A percentile compares a stretch with the other conserved stretches of the same genome.
Evolutionary conservation across 139 green algal genomes (phyloP).

Genomic region (Desmodesmus armatus): DNA sequence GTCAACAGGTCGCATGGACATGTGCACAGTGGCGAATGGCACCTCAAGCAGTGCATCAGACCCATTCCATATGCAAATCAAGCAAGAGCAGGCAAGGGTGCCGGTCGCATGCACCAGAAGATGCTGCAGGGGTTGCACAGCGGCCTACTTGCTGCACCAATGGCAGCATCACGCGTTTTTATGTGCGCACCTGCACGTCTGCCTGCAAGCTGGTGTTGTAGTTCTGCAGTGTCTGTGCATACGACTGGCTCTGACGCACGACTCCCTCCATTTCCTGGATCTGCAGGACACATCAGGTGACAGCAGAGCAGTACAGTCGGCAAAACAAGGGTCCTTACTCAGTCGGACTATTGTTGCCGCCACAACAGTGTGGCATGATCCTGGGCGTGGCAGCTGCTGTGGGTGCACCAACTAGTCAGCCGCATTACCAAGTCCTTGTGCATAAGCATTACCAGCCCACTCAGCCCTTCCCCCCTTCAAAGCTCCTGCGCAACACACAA

Average conservation of each 20-base stretch:
- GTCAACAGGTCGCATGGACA: not conserved
- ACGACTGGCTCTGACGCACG: conserved; percentile 59
- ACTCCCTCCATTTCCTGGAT: conserved; percentile 67
- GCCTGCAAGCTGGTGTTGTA: conserved; percentile 67
- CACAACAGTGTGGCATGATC: no score
- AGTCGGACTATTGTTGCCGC: no score
- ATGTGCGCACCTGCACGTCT: conserved; percentile 25
- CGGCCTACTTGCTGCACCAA: not conserved
- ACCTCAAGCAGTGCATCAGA: no score
- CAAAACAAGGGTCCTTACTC: no score
- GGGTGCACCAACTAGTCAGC: no score
- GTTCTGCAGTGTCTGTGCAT: conserved; percentile 64
- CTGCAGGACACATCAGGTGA: conserved; percentile 25
- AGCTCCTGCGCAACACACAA: not conserved
- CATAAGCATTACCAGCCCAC: no score
- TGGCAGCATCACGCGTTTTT: not conserved
- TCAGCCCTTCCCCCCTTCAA: no score
- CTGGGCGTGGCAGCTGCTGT: no score
- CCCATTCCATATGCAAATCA: no score
- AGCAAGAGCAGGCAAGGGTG: not conserved
- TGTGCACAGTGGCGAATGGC: no score
- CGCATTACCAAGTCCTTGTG: no score
- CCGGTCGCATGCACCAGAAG: not conserved
- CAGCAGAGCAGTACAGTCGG: not conserved
- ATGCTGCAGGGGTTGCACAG: not conserved